These are phyloP conservation scores for Kentomonas sorsogonicus DNA, from an alignment of 208 protist species.

Conservation along the genomic window DNA sequence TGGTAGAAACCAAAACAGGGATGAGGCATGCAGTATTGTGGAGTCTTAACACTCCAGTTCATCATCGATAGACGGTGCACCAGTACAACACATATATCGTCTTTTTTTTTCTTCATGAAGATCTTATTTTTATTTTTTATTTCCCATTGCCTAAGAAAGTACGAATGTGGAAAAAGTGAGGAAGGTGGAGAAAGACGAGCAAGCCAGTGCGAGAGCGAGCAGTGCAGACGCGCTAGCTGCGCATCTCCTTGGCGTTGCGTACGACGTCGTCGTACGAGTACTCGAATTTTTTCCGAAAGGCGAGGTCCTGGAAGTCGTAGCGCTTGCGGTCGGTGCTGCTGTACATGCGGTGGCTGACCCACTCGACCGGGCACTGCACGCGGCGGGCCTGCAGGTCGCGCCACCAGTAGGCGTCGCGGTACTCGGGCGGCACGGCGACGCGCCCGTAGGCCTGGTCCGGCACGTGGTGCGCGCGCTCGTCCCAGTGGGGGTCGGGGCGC, in stretches of 20 bases:
- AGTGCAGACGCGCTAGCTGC: conserved; percentile 28
- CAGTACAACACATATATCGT: background rate
- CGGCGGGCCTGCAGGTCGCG: conserved; percentile 84
- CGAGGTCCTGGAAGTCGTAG: conserved; percentile 88
- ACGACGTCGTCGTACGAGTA: conserved; percentile 77
- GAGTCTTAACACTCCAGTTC: background rate
- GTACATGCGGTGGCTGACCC: conserved; percentile 83
- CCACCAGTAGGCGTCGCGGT: conserved; percentile 92
- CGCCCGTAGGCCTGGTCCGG: conserved; percentile 81
- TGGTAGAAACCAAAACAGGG: background rate
- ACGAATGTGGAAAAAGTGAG: too few relatives aligned
- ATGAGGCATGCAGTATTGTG: background rate
- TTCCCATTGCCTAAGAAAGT: too few relatives aligned
- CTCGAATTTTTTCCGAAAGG: conserved; percentile 86
- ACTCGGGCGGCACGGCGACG: conserved; percentile 78
- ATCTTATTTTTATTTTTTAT: conserved; percentile 8
- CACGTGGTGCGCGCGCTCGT: conserved; percentile 55
- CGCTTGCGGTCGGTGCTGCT: conserved; percentile 52
- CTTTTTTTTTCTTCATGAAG: background rate
- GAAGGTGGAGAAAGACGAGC: background rate
- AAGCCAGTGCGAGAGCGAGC: background rate
- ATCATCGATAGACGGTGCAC: background rate
- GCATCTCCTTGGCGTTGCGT: conserved; percentile 83
- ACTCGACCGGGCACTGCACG: conserved; percentile 85
- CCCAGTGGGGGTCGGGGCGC: conserved; percentile 76